phyloP scores from a whole-genome alignment of 768 basidiomycete genomes.

The Amanita muscaria region DNA sequence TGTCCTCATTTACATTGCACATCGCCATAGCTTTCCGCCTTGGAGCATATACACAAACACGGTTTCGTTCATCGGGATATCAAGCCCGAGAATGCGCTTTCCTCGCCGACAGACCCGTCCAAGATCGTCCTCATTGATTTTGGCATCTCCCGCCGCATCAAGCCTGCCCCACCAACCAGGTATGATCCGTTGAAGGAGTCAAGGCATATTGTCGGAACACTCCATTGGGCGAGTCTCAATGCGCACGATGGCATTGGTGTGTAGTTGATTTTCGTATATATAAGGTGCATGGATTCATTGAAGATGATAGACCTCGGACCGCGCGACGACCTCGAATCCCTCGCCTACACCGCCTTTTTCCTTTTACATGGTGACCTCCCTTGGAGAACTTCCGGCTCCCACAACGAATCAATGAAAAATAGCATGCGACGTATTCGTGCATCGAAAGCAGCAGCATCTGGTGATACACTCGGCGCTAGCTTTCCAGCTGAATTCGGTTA shows the following conservation, averaged over 20 bases:
- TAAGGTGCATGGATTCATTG: conserved; percentile 3
- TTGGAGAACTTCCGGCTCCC: conserved; percentile 7
- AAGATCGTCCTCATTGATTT: conserved; percentile 24
- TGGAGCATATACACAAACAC: conserved; percentile 23
- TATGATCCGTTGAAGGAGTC: conserved; percentile 18
- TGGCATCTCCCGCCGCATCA: conserved; percentile 19
- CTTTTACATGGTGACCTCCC: conserved; percentile 11
- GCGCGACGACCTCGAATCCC: conserved; percentile 13
- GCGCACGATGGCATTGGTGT: conserved; percentile 23
- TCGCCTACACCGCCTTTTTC: conserved; percentile 10
- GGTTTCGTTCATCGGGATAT: conserved; percentile 30
- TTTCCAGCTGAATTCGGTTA: conserved; percentile 4
- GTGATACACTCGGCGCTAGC: neutral
- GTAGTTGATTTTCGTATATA: conserved; percentile 6
- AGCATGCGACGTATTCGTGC: conserved; percentile 3
- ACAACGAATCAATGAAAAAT: conserved; percentile 1
- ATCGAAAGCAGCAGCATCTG: conserved; percentile 2
- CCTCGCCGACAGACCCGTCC: conserved; percentile 15
- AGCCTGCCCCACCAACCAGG: conserved; percentile 12
- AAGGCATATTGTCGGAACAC: conserved; percentile 19
- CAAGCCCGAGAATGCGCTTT: conserved; percentile 26
- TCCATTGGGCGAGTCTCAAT: conserved; percentile 25
- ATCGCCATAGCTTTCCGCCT: conserved; percentile 16
- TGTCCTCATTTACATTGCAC: conserved; percentile 3
- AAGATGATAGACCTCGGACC: conserved; percentile 9